phyloP scores from a whole-genome alignment of 2,329 filamentous ascomycete species.

The Nemania bipapillata region DNA sequence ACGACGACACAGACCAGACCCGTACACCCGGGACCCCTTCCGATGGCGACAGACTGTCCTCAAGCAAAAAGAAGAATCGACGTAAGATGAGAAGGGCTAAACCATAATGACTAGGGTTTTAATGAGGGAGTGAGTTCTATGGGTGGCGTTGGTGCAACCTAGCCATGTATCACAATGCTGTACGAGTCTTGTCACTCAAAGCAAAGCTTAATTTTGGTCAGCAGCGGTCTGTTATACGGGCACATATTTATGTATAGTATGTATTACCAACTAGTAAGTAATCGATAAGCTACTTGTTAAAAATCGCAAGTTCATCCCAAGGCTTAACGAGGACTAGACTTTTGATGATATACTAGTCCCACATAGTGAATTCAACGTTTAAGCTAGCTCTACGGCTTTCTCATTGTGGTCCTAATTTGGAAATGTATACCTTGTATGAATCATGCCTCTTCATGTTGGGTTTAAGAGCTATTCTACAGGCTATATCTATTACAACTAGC shows the following conservation, averaged over 20 bases:
- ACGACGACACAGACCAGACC: conserved; percentile 13
- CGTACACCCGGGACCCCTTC: conserved; percentile 25
- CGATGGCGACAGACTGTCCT: conserved; percentile 31
- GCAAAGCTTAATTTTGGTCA: background rate
- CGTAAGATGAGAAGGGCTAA: conserved; percentile 53
- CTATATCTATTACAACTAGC: too few relatives aligned
- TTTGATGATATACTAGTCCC: background rate
- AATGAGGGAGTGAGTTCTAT: background rate
- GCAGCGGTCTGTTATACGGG: background rate
- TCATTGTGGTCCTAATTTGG: too few relatives aligned
- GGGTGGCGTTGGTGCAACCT: background rate
- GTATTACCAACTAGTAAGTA: background rate
- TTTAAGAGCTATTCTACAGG: too few relatives aligned
- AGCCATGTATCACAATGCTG: background rate
- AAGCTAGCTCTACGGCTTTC: background rate
- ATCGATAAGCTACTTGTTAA: background rate
- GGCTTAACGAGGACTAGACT: background rate
- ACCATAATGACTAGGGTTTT: conserved; percentile 14
- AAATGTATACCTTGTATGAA: too few relatives aligned
- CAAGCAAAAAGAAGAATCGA: conserved; percentile 31
- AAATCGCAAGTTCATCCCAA: background rate
- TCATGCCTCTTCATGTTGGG: too few relatives aligned
- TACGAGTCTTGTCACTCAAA: background rate
- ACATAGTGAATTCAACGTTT: background rate
- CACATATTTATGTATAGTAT: background rate